A percentile compares a stretch with the other conserved stretches of the same genome.
Conservation (phyloP, 1,284 basidiomycete genomes). For the Microbotryum silenes-acaulis region DNA sequence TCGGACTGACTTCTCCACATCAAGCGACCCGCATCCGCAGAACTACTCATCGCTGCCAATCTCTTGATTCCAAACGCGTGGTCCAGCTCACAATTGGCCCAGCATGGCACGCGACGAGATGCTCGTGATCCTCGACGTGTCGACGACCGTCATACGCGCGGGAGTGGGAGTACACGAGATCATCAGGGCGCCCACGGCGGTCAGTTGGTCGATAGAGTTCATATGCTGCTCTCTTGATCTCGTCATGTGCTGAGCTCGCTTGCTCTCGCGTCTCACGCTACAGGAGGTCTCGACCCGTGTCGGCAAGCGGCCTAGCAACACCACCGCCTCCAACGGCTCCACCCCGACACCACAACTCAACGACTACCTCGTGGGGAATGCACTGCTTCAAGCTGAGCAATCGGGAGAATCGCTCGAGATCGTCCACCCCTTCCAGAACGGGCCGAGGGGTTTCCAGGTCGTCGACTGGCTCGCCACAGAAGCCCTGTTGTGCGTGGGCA, state of each 20-base stretch:
- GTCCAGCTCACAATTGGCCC: neutral
- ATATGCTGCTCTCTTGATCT: slow-evolving; percentile 2
- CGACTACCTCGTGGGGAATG: slow-evolving; percentile 76
- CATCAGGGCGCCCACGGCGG: slow-evolving; percentile 62
- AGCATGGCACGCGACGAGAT: slow-evolving; percentile 60
- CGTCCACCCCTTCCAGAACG: slow-evolving; percentile 64
- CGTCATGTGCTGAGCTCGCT: slow-evolving; percentile 28
- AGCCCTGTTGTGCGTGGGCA: slow-evolving; percentile 66
- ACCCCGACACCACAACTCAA: slow-evolving; percentile 45
- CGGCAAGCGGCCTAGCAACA: slow-evolving; percentile 50
- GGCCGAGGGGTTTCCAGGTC: slow-evolving; percentile 55
- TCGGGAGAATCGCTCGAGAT: slow-evolving; percentile 61
- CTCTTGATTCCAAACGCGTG: no score
- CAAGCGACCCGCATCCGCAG: no score
- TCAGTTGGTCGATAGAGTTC: slow-evolving; percentile 37
- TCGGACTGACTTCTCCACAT: no score
- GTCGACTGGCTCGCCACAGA: slow-evolving; percentile 84
- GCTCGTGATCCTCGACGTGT: slow-evolving; percentile 71
- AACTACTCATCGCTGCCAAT: no score
- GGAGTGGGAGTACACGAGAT: slow-evolving; percentile 74
- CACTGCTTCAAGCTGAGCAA: slow-evolving; percentile 67
- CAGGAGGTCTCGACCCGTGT: slow-evolving; percentile 67
- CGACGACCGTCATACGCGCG: slow-evolving; percentile 61
- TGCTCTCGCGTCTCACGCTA: neutral
- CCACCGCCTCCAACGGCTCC: slow-evolving; percentile 39